Evolutionary conservation across 495 filamentous ascomycete genomes (phyloP).

Genomic region (Xylaria longipes): DNA sequence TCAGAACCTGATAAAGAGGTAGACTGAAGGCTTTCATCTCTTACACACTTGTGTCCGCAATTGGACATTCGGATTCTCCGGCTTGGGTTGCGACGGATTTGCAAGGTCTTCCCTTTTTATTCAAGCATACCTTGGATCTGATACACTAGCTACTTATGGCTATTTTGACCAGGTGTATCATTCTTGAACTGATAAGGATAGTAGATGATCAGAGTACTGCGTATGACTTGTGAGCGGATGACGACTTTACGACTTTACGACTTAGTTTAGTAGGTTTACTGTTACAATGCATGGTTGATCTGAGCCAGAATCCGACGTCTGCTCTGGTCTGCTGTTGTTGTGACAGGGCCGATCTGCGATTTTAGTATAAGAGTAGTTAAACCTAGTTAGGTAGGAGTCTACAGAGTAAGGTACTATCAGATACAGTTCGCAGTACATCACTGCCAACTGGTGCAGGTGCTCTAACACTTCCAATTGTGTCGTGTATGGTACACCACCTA

Average conservation of each 20-base stretch:
- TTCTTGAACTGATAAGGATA: neutral
- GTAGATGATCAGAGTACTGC: neutral
- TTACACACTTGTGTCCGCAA: neutral
- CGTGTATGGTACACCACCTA: neutral
- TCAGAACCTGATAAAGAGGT: conserved; percentile 4
- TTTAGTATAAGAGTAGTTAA: neutral
- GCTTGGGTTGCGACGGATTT: neutral
- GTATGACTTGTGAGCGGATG: conserved; percentile 13
- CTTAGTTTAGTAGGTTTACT: neutral
- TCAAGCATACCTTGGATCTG: neutral
- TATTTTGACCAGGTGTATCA: neutral
- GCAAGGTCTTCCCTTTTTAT: neutral
- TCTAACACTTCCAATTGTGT: neutral
- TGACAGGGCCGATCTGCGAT: neutral
- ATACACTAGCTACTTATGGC: neutral
- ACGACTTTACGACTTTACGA: neutral
- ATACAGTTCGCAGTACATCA: neutral
- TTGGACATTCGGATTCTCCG: conserved; percentile 14
- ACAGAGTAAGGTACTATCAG: neutral
- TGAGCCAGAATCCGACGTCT: neutral
- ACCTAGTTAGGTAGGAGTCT: neutral
- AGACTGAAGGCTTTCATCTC: neutral
- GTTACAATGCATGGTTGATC: conserved; percentile 13
- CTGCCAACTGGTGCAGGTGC: neutral
- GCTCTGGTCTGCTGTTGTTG: too few species aligned